Conservation (phyloP, 176 grass and related monocot genomes). For the Puccinellia tenuiflora region DNA sequence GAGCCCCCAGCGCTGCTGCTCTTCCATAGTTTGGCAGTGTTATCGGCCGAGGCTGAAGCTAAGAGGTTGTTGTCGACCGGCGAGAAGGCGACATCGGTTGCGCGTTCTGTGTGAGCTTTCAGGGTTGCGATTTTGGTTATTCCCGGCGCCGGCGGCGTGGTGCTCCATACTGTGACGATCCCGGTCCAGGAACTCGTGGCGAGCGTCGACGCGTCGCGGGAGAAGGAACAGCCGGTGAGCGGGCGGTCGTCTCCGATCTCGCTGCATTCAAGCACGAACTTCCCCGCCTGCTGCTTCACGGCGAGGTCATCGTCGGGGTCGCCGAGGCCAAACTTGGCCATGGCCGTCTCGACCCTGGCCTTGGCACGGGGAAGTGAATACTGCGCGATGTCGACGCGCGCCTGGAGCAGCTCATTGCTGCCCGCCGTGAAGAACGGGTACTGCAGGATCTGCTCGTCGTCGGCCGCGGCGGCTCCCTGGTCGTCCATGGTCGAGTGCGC, state of each 20-base stretch:
- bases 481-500: conserved; percentile 42
- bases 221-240: conserved; percentile 80
- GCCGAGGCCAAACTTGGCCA: conserved; percentile 27
- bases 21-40: conserved; percentile 74
- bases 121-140: conserved; percentile 57
- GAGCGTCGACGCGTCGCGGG: conserved; percentile 49
- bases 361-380: conserved; percentile 65
- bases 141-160: conserved; percentile 43
- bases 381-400: conserved; percentile 45
- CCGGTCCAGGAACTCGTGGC: conserved; percentile 86
- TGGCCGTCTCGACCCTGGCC: conserved; percentile 61
- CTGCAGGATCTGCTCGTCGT: conserved; percentile 40
- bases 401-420: conserved; percentile 50
- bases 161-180: conserved; percentile 72
- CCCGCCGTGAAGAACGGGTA: conserved; percentile 92
- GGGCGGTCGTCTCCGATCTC: conserved; percentile 87
- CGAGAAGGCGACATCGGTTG: conserved; percentile 87
- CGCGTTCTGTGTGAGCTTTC: conserved; percentile 71
- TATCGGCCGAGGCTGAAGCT: conserved; percentile 76
- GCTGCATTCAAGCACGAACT: conserved; percentile 66
- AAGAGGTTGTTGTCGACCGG: conserved; percentile 43
- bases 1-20: not conserved
- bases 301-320: conserved; percentile 63
- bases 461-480: conserved; percentile 33
- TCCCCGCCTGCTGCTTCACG: conserved; percentile 47